Conservation (phyloP, 2,329 filamentous ascomycete species). For the Arthrobotrys megalospora region DNA sequence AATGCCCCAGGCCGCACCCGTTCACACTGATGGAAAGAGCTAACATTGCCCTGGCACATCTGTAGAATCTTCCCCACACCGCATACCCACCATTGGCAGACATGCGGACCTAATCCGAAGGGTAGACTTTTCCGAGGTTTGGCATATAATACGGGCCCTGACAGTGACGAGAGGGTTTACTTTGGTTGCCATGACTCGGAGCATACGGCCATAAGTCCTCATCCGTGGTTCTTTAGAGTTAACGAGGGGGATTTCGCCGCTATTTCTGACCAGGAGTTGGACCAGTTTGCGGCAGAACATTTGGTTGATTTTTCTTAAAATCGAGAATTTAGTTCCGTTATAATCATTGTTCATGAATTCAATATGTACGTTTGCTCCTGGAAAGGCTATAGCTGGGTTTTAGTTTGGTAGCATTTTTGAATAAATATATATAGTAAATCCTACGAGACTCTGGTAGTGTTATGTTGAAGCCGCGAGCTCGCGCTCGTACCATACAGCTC, state of each 20-base stretch:
- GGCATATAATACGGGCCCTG: neutral
- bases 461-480: no score
- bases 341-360: neutral
- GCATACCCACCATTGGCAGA: slow-evolving; percentile 18
- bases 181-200: slow-evolving; percentile 27
- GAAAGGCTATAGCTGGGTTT: no score
- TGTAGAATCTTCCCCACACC: slow-evolving; percentile 20
- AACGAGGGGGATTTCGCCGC: neutral
- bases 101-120: slow-evolving; percentile 9
- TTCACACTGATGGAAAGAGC: neutral
- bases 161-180: slow-evolving; percentile 10
- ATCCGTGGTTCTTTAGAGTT: slow-evolving; percentile 34
- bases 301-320: neutral
- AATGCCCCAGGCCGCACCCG: neutral
- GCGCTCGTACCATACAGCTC: no score
- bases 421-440: no score
- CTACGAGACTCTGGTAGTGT: no score
- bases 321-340: neutral
- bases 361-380: no score
- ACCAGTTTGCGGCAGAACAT: neutral
- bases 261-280: slow-evolving; percentile 13
- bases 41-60: neutral
- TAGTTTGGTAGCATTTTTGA: no score
- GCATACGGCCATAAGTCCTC: slow-evolving; percentile 14
- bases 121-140: slow-evolving; percentile 23